Percentiles rank a stretch among this genome's conserved stretches.
These are phyloP conservation scores for Whalleya microplaca DNA, from an alignment of 2,329 filamentous ascomycete genomes.

Conservation along the genomic window DNA sequence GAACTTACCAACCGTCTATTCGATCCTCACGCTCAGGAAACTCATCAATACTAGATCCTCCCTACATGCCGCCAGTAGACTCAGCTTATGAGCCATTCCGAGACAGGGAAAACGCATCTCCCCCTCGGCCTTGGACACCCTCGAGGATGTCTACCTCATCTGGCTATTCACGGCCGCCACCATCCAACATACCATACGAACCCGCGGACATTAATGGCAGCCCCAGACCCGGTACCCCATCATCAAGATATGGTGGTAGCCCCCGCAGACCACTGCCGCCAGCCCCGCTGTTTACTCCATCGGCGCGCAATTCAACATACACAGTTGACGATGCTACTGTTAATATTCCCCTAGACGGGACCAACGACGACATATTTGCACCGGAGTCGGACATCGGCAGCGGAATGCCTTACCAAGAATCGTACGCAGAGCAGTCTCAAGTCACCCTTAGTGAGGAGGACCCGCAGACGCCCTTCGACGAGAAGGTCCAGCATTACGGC, in stretches of 20 bases:
- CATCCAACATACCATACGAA: slow-evolving; percentile 76
- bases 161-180: slow-evolving; percentile 73
- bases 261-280: slow-evolving; percentile 86
- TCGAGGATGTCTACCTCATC: slow-evolving; percentile 50
- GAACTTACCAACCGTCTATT: slow-evolving; percentile 58
- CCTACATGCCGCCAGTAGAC: slow-evolving; percentile 65
- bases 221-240: slow-evolving; percentile 87
- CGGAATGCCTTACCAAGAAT: slow-evolving; percentile 59
- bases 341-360: slow-evolving; percentile 68
- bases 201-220: slow-evolving; percentile 87
- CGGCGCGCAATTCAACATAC: slow-evolving; percentile 51
- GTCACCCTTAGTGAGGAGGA: slow-evolving; percentile 57
- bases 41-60: slow-evolving; percentile 60
- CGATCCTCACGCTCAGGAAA: slow-evolving; percentile 49
- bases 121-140: slow-evolving; percentile 63
- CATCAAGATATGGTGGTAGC: slow-evolving; percentile 85
- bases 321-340: slow-evolving; percentile 72
- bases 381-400: slow-evolving; percentile 59
- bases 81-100: slow-evolving; percentile 64
- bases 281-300: slow-evolving; percentile 77
- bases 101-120: slow-evolving; percentile 52
- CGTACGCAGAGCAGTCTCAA: slow-evolving; percentile 59
- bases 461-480: slow-evolving; percentile 40
- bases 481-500: slow-evolving; percentile 80
- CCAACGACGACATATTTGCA: slow-evolving; percentile 75